Evolutionary conservation across 129 eudicot genomes (phyloP).

Genomic region (Centrapalus pauciflorus): DNA sequence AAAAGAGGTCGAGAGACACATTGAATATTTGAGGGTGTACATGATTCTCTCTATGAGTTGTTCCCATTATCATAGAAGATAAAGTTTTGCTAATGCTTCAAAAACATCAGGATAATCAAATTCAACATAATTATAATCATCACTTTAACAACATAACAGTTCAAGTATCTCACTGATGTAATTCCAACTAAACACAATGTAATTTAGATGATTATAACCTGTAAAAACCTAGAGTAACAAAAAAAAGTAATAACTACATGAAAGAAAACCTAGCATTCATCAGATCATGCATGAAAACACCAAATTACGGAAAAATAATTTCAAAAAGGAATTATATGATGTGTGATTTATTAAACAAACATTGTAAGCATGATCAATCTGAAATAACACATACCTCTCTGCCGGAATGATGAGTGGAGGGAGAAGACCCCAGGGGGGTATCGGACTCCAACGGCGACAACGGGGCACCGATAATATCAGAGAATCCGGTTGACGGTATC

Average conservation of each 20-base stretch:
- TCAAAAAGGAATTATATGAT: neutral
- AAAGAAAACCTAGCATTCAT: neutral
- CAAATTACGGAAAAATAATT: neutral
- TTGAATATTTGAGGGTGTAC: neutral
- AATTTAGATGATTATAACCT: neutral
- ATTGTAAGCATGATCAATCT: neutral
- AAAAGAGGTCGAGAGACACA: neutral
- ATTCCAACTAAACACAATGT: neutral
- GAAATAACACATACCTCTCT: constrained; percentile 8
- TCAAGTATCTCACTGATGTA: neutral
- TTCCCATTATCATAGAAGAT: neutral
- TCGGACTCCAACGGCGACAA: constrained; percentile 19
- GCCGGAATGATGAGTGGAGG: constrained; percentile 19
- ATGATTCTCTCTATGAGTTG: too few relatives aligned
- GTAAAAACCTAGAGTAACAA: neutral
- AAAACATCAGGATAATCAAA: neutral
- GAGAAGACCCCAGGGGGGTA: constrained; percentile 12
- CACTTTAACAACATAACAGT: neutral
- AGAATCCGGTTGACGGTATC: constrained; percentile 14
- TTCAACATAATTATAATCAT: neutral
- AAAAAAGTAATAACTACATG: neutral
- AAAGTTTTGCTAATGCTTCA: neutral
- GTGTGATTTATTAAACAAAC: neutral
- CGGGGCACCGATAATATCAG: constrained; percentile 9
- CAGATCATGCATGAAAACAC: constrained; percentile 5